Percentiles rank a stretch among this genome's conserved stretches.
These are phyloP conservation scores for Lonicera japonica DNA, from an alignment of 129 eudicot species.

Conservation along the genomic window DNA sequence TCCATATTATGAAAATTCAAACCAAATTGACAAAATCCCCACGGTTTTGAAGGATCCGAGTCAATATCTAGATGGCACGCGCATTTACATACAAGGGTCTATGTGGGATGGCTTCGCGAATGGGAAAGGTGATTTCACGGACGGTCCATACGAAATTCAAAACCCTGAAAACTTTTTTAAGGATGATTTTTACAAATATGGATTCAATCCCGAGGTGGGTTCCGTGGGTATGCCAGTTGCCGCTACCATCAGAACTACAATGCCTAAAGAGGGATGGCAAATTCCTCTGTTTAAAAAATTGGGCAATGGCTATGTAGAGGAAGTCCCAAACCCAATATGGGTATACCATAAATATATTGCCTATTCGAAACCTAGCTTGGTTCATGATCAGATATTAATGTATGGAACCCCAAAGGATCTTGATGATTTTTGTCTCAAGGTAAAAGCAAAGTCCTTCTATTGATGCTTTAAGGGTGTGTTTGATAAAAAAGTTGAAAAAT, in stretches of 20 bases:
- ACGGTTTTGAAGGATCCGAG: constrained; percentile 57
- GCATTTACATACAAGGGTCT: constrained; percentile 84
- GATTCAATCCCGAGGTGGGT: constrained; percentile 99
- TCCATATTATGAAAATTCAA: constrained; percentile 40
- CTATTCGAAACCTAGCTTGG: constrained; percentile 78
- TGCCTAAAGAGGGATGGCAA: constrained; percentile 93
- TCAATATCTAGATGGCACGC: constrained; percentile 88
- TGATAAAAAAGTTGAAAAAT: too few relatives aligned
- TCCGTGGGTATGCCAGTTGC: constrained; percentile 98
- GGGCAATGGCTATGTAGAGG: constrained; percentile 59
- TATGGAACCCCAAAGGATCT: constrained; percentile 85
- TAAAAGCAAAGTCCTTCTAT: constrained; percentile 11
- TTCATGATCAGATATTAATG: constrained; percentile 83
- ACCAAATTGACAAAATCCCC: constrained; percentile 9
- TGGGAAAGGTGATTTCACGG: constrained; percentile 71
- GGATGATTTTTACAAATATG: constrained; percentile 66
- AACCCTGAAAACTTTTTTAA: constrained; percentile 80
- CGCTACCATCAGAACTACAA: constrained; percentile 90
- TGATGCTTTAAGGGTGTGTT: not conserved
- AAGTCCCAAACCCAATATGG: constrained; percentile 89
- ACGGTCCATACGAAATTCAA: constrained; percentile 95
- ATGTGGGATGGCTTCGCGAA: constrained; percentile 99
- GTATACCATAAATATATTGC: constrained; percentile 90
- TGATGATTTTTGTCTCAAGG: constrained; percentile 97
- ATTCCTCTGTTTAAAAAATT: constrained; percentile 68